Evolutionary conservation across 208 protist species (phyloP), one percentile per base, ranked within the genome.

Genomic region (Jaenimonas drosophilae): DNA sequence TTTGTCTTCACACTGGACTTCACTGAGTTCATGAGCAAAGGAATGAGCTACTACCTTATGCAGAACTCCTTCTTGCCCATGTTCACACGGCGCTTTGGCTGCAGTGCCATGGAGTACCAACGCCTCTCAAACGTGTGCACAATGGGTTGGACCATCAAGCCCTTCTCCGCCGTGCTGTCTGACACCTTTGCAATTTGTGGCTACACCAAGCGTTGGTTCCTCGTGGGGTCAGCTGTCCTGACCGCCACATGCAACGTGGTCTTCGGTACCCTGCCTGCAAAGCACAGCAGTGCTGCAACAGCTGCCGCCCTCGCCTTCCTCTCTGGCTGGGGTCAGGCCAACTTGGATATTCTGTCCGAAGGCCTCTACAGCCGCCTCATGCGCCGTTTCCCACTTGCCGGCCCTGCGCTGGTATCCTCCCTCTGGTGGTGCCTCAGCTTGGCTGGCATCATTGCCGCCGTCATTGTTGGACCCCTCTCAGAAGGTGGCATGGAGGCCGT

Each of bases 341-440:
- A 64, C 31, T 41, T 77, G 25, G 74, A 82, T 49, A 64, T 77
- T 26, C 74, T 82, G 6, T 61, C 60, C 20, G 38, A 82, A 46
- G 74, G 74, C 14, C 60, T 66, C 44, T 82, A 71, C 61, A 70
- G 55, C 50, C 60, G 66, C 21, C n/a, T 60, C 32, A 71, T 82
- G 12, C 59, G 56, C n/a, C 43, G 32, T 24, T 23, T 43, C 6
- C 68, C 64, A 4, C 26, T 28, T 19, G 46, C 41, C 7, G 68
- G 68, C 17, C 57, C 68, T 9, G 25, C 60, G 5, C 25, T 82
- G 9, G 69, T 82, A 17, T 67, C 47, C 17, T 72, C 64, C 59
- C 34, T 82, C 21, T 82, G 69, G 68, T 47, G 32, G 43, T 62
- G 47, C 36, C 46, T 56, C 11, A 41, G 69, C 27, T 17, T 73